Base-by-base conservation (phyloP, 2,329 filamentous ascomycete genomes). In the Lizonia empirigonia region DNA sequence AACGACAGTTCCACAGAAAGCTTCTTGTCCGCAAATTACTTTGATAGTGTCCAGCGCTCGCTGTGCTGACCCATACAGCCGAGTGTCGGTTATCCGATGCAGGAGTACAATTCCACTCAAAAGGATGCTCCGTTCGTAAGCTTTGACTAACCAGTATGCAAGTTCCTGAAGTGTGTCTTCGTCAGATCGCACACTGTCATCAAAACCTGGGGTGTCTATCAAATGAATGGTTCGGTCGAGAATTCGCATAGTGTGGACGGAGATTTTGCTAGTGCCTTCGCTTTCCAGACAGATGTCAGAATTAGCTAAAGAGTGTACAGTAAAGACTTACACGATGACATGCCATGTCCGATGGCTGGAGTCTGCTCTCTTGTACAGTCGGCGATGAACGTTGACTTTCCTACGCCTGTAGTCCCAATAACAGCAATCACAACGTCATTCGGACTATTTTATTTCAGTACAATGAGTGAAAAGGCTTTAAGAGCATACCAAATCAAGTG, bases 81-180 rank as follows among this genome's bases (percentile, higher is more conserved):
- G 69, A 12, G 59, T 68, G 38, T 79, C 72, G 1, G 68, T 73
- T 48, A 81, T 80, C 1, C 69, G 65, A 44, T 79, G 77, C 4
- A 80, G 61, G 56, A 79, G 80, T 23, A 80, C 72, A 30, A 80
- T 74, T 0, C 78, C 78, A 9, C 65, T 69, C 3, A 79, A 65
- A 38, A 68, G 64, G 39, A 74, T 64, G 5, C 69, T 53, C 7
- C 32, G 20, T 15, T 50, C 58, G 47, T 74, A 75, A 0, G 70
- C 63, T 1, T 50, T 51, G 1, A 63, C 60, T 3, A 79, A 67
- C 59, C 71, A 78, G 16, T 65, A 64, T 6, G 76, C 75, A 18
- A 80, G 74, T 26, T 74, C 63, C 20, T 68, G 47, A 0, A 80
- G 67, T 1, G 78, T 71, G 24, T 79, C 76, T 9, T 69, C 67